Evolutionary conservation across 73 alveolate genomes (phyloP), one percentile per base, ranked within the genome.

Genomic region (Paramecium primaurelia): DNA sequence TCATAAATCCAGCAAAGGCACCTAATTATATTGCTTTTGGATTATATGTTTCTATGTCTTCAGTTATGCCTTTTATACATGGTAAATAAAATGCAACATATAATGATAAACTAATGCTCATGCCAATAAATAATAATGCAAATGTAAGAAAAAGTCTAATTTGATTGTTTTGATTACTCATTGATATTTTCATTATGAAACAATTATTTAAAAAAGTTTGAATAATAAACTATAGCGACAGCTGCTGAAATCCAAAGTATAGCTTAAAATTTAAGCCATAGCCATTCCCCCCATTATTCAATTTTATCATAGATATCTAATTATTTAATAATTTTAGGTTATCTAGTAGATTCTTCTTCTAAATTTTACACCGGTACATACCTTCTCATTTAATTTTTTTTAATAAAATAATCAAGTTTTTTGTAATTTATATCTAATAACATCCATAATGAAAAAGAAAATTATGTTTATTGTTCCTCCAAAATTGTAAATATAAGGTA

Each of bases 1-100:
- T 22, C 88, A 77, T 44, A 44, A 77, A 77, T 5, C 90, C 90
- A 25, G 75, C 20, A 44, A 77, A 77, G 5, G 90, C 73, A 3
- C 88, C 90, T 14, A 77, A 11, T 34, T 77, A 77, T 44, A 77
- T 77, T 2, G 90, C 90, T 44, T 44, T 44, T 77, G 90, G 90
- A 20, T 77, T 77, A 28, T 77, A 77, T 7, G 42, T 47, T 77
- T 77, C 75, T 6, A 77, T 77, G 26, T 77, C 73, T 36, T 77
- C 90, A 37, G 45, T 40, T 20, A 77, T 14, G 2, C 54, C 54
- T 12, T 12, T 40, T 22, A 44, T 18, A 18, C 26, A 77, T 6
- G 73, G 75, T 40, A 44, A 40, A 44, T 12, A 30, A 4, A 77
- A 38, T 42, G 90, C 69, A 20, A 26, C 75, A 47, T 77, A 77